Percentiles rank a stretch among this genome's conserved stretches.
Conservation (phyloP, 2,329 filamentous ascomycete species). For the Sclerotinia spermophila region DNA sequence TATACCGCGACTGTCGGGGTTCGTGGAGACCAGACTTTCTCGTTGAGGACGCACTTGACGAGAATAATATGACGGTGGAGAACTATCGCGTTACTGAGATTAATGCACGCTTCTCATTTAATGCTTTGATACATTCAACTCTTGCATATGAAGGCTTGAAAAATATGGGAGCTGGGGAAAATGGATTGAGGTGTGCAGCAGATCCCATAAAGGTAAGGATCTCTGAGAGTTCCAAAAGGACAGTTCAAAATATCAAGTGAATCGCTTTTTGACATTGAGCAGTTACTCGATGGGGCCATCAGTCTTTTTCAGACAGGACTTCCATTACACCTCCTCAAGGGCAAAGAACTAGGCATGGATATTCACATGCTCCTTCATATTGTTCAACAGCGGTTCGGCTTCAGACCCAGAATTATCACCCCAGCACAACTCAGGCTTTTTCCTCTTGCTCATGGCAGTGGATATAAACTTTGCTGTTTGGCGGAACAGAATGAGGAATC, state of each 20-base stretch:
- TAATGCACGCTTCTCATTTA: conserved; percentile 2
- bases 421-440: conserved; percentile 1
- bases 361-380: conserved; percentile 2
- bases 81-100: conserved; percentile 1
- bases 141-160: background rate
- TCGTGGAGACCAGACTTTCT: conserved; percentile 10
- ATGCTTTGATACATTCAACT: background rate
- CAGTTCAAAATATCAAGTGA: background rate
- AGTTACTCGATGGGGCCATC: background rate
- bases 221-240: background rate
- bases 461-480: background rate
- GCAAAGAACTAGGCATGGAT: background rate
- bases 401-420: conserved; percentile 1
- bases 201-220: background rate
- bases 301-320: background rate
- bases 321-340: background rate
- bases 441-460: background rate
- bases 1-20: background rate
- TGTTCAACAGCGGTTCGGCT: background rate
- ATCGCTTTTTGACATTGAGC: background rate
- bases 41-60: background rate
- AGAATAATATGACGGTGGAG: background rate
- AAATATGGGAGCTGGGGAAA: background rate
- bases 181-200: background rate
- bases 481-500: background rate